phyloP scores from a whole-genome alignment of 169 alveolate genomes.

The Cardiosporidium cionae region DNA sequence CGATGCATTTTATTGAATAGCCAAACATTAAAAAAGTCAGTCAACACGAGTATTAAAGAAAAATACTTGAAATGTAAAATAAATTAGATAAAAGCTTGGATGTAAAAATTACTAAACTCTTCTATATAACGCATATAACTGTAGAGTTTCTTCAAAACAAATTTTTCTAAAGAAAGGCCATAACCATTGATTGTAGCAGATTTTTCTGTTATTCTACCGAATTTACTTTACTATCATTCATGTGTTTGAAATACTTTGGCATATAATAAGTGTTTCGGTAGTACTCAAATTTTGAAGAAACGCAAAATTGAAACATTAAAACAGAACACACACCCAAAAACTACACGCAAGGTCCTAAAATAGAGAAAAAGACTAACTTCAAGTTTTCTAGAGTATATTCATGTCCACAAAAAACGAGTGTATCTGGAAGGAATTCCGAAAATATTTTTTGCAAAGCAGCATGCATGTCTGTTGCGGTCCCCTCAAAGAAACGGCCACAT shows the following conservation, averaged over 20 bases:
- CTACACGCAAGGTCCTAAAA: background rate
- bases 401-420: constrained; percentile 87
- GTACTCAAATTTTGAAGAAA: background rate
- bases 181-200: no score
- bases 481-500: constrained; percentile 91
- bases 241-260: background rate
- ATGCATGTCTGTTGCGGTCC: constrained; percentile 71
- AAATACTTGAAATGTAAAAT: background rate
- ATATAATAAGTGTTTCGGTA: background rate
- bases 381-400: constrained; percentile 79
- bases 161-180: no score
- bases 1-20: background rate
- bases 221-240: no score
- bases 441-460: constrained; percentile 47
- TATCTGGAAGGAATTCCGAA: constrained; percentile 60
- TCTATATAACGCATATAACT: background rate
- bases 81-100: background rate
- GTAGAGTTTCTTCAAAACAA: background rate
- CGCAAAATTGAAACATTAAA: background rate
- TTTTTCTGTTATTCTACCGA: no score
- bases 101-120: background rate
- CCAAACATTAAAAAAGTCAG: background rate
- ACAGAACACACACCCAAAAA: background rate
- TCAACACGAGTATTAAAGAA: background rate
- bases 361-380: background rate